These are phyloP conservation scores for Inga leiocalycina DNA, from an alignment of 306 rosid species.

Conservation along the genomic window DNA sequence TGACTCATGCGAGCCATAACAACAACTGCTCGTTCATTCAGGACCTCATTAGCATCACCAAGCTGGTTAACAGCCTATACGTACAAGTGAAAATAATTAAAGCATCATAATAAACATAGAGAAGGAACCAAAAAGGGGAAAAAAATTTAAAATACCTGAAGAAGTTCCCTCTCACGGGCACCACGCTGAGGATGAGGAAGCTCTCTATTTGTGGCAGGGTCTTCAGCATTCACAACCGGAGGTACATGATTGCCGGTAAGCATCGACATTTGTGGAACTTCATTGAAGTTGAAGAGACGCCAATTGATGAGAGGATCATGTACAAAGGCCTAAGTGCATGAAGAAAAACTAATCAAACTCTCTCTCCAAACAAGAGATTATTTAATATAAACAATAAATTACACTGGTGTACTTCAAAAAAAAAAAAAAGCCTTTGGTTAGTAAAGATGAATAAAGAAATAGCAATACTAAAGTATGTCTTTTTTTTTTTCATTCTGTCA, in stretches of 20 bases:
- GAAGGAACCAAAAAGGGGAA: constrained; percentile 19
- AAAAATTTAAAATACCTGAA: constrained; percentile 66
- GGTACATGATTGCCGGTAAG: constrained; percentile 66
- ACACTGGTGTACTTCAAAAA: neutral
- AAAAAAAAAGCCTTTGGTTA: neutral
- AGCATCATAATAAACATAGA: constrained; percentile 33
- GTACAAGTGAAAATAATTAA: constrained; percentile 28
- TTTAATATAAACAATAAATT: neutral
- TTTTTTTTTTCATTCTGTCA: neutral
- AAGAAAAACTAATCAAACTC: constrained; percentile 24
- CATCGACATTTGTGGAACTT: constrained; percentile 93
- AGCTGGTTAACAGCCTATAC: constrained; percentile 94
- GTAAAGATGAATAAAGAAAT: neutral
- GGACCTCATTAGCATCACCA: constrained; percentile 98
- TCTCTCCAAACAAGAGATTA: constrained; percentile 7
- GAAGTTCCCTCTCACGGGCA: constrained; percentile 95
- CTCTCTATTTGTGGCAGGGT: constrained; percentile 69
- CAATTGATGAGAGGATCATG: constrained; percentile 98
- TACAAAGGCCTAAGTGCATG: constrained; percentile 82
- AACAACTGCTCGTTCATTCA: constrained; percentile 95
- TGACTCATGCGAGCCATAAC: constrained; percentile 98
- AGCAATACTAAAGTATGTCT: neutral
- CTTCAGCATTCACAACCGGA: constrained; percentile 77
- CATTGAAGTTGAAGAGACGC: constrained; percentile 99
- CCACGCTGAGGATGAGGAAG: constrained; percentile 94